A percentile compares a stretch with the other conserved stretches of the same genome.
Evolutionary conservation across 805 yeast species (phyloP).

Genomic region (Blastobotrys chiropterorum): DNA sequence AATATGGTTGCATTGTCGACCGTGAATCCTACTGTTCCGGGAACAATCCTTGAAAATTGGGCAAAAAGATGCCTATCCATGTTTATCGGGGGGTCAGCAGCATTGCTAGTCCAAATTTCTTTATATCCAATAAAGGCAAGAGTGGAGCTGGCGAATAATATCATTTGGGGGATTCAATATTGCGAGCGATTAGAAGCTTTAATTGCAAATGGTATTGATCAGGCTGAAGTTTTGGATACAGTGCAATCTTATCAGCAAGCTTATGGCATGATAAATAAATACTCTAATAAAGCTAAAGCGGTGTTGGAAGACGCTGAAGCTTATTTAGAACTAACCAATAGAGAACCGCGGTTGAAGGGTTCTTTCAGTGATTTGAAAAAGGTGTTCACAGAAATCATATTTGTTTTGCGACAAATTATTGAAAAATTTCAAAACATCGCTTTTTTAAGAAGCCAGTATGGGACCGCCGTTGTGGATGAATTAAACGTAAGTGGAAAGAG

Average conservation of each 20-base stretch:
- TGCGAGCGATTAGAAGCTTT: slow-evolving; percentile 36
- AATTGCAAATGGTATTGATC: slow-evolving; percentile 35
- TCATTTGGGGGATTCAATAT: slow-evolving; percentile 36
- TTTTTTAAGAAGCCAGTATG: slow-evolving; percentile 37
- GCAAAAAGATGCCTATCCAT: slow-evolving; percentile 47
- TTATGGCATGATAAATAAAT: slow-evolving; percentile 29
- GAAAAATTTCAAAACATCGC: slow-evolving; percentile 44
- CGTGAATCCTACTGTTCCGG: slow-evolving; percentile 33
- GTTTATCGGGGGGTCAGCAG: slow-evolving; percentile 45
- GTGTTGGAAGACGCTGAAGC: slow-evolving; percentile 38
- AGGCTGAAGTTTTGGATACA: not conserved
- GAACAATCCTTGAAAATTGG: slow-evolving; percentile 39
- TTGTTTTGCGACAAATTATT: slow-evolving; percentile 39
- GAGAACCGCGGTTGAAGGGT: slow-evolving; percentile 47
- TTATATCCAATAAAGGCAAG: slow-evolving; percentile 46
- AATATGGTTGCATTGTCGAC: slow-evolving; percentile 44
- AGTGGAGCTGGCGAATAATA: slow-evolving; percentile 38
- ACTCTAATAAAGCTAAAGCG: slow-evolving; percentile 35
- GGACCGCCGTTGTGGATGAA: slow-evolving; percentile 43
- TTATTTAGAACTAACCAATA: slow-evolving; percentile 19
- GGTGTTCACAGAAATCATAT: slow-evolving; percentile 40
- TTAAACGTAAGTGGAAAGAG: slow-evolving; percentile 26
- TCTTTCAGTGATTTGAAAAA: slow-evolving; percentile 35
- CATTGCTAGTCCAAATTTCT: slow-evolving; percentile 39
- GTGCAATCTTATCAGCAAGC: slow-evolving; percentile 19